These are phyloP conservation scores for Brassica hybrid DNA, from an alignment of 441 rosid species.

Conservation along the genomic window DNA sequence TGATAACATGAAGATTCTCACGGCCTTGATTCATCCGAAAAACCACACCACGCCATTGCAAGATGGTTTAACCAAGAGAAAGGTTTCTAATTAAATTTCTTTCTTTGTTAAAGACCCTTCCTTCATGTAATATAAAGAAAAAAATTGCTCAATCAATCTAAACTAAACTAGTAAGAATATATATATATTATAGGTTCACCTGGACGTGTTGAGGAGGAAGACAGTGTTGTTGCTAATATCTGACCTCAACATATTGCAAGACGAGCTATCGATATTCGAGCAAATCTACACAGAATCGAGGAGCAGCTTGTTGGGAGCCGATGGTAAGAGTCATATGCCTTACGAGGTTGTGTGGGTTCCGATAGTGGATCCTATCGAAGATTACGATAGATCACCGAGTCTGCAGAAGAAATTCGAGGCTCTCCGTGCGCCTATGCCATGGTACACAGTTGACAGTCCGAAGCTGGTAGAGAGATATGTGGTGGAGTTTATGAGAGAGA, in stretches of 20 bases:
- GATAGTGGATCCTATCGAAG: conserved; percentile 50
- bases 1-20: conserved; percentile 78
- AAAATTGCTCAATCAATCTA: neutral
- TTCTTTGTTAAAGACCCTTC: neutral
- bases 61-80: conserved; percentile 61
- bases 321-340: conserved; percentile 51
- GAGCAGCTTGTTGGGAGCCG: conserved; percentile 44
- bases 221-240: conserved; percentile 74
- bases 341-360: conserved; percentile 91
- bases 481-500: conserved; percentile 63
- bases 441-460: conserved; percentile 74
- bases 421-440: conserved; percentile 60
- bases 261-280: conserved; percentile 67
- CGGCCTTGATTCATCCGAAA: conserved; percentile 62
- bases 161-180: neutral
- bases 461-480: conserved; percentile 60
- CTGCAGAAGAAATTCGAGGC: conserved; percentile 51
- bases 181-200: conserved; percentile 50
- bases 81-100: conserved; percentile 46
- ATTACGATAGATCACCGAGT: conserved; percentile 46
- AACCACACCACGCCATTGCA: conserved; percentile 63
- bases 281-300: conserved; percentile 66
- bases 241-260: conserved; percentile 63
- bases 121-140: neutral
- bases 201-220: conserved; percentile 74